Conservation (phyloP, 352 stramenopile genomes). For the Globisporangium cystogenes region DNA sequence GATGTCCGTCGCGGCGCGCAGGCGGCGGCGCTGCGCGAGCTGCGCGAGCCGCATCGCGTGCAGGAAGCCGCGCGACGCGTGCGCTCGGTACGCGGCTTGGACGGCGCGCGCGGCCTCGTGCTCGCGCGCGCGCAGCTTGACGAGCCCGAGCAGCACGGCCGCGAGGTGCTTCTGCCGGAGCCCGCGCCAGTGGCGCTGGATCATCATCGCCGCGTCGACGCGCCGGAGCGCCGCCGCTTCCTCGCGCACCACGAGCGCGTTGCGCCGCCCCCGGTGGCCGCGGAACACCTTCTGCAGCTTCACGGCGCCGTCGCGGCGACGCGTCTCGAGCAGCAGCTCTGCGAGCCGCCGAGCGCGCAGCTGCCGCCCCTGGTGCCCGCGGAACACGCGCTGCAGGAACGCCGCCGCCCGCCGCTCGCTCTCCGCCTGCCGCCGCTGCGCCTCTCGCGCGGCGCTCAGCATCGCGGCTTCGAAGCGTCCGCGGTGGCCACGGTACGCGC, state of each 20-base stretch:
- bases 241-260: conserved; percentile 28
- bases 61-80: conserved; percentile 55
- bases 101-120: conserved; percentile 52
- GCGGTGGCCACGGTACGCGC: conserved; percentile 55
- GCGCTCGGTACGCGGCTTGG: conserved; percentile 54
- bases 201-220: conserved; percentile 57
- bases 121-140: conserved; percentile 59
- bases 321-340: conserved; percentile 41
- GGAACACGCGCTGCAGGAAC: conserved; percentile 77
- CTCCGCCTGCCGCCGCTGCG: conserved; percentile 33
- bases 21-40: conserved; percentile 30
- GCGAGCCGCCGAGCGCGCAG: conserved; percentile 35
- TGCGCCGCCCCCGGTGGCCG: conserved; percentile 39
- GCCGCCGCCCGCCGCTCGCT: conserved; percentile 32
- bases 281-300: conserved; percentile 72
- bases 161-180: conserved; percentile 72
- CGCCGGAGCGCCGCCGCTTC: conserved; percentile 32
- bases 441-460: conserved; percentile 39
- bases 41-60: conserved; percentile 50
- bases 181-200: conserved; percentile 74
- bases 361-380: conserved; percentile 53
- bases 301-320: conserved; percentile 39
- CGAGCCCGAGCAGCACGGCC: conserved; percentile 58
- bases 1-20: conserved; percentile 46
- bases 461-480: conserved; percentile 46